These are phyloP conservation scores for Marvania coccoides DNA, from an alignment of 139 green algal species.

Conservation along the genomic window DNA sequence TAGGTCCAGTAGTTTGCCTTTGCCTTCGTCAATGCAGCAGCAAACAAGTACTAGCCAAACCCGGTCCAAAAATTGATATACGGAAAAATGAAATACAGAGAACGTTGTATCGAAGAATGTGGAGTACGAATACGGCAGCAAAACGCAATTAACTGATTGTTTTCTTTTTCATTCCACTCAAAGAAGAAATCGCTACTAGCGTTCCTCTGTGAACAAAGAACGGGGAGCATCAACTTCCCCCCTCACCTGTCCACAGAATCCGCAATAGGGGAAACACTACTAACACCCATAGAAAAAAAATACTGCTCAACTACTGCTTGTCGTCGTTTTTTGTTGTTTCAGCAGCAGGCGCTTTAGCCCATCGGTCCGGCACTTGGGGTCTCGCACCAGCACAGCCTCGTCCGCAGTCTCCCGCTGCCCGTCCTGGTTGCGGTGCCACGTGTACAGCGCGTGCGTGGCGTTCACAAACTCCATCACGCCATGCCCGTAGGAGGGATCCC, in stretches of 20 bases:
- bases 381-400: neutral
- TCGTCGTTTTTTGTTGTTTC: neutral
- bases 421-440: conserved; percentile 62
- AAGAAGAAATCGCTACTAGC: too few relatives aligned
- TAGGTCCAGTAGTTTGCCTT: too few relatives aligned
- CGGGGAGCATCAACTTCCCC: too few relatives aligned
- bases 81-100: too few relatives aligned
- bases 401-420: conserved; percentile 10
- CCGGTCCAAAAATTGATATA: too few relatives aligned
- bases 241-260: neutral
- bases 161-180: too few relatives aligned
- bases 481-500: conserved; percentile 64
- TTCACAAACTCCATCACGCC: conserved; percentile 52
- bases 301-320: neutral
- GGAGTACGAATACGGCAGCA: too few relatives aligned
- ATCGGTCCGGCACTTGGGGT: conserved; percentile 13
- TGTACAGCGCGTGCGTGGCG: conserved; percentile 48
- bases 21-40: too few relatives aligned
- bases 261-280: neutral
- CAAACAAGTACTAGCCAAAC: too few relatives aligned
- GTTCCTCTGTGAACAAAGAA: neutral
- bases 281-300: neutral
- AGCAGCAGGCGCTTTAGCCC: neutral
- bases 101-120: too few relatives aligned
- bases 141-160: too few relatives aligned